Conservation (phyloP, 352 stramenopile genomes). For the Phytopythium mirpurense region DNA sequence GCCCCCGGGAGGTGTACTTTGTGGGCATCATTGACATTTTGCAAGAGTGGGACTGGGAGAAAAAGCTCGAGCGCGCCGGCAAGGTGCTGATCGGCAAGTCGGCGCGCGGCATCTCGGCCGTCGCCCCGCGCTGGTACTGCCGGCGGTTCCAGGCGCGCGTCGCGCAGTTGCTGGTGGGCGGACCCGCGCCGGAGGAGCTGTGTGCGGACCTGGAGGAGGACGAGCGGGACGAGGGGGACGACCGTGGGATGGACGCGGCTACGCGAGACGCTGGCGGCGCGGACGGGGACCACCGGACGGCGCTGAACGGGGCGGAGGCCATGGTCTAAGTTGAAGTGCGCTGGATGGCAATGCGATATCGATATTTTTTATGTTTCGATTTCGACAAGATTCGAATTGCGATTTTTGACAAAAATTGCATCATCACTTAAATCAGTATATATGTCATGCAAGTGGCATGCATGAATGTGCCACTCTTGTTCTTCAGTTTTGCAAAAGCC, state of each 20-base stretch:
- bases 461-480: no score
- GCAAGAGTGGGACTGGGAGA: slow-evolving; percentile 81
- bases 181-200: slow-evolving; percentile 20
- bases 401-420: background rate
- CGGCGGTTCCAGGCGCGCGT: slow-evolving; percentile 60
- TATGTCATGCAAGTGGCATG: no score
- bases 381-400: background rate
- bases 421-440: background rate
- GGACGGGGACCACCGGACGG: background rate
- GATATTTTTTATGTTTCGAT: background rate
- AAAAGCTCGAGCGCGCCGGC: slow-evolving; percentile 67
- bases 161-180: slow-evolving; percentile 38
- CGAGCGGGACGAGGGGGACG: slow-evolving; percentile 11
- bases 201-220: slow-evolving; percentile 19
- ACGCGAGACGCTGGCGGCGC: slow-evolving; percentile 7
- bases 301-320: background rate
- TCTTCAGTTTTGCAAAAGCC: no score
- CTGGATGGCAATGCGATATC: no score
- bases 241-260: slow-evolving; percentile 9
- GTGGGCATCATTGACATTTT: slow-evolving; percentile 85
- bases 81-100: slow-evolving; percentile 70
- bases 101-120: slow-evolving; percentile 55
- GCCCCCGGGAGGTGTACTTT: slow-evolving; percentile 63
- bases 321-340: background rate
- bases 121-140: slow-evolving; percentile 58